These are phyloP conservation scores for Leucosporidium scottii DNA, from an alignment of 768 basidiomycete species.

Conservation along the genomic window DNA sequence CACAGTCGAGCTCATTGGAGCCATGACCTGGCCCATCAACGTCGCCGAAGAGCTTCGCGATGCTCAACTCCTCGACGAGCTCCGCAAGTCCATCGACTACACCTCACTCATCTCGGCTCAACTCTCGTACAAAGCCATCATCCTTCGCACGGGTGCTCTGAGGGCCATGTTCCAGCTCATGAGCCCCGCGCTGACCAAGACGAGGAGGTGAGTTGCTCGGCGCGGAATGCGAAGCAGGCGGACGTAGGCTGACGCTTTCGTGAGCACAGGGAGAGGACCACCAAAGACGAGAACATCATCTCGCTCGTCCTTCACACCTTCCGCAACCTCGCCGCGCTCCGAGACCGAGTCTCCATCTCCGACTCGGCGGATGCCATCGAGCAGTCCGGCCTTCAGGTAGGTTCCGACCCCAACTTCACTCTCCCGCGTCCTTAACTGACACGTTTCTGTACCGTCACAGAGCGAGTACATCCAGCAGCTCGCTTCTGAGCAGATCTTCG, in stretches of 20 bases:
- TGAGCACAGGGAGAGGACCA: constrained; percentile 53
- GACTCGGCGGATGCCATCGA: constrained; percentile 72
- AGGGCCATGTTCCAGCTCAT: constrained; percentile 66
- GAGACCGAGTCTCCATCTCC: constrained; percentile 68
- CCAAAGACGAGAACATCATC: constrained; percentile 77
- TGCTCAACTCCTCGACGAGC: constrained; percentile 64
- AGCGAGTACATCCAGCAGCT: constrained; percentile 65
- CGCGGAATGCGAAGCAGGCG: neutral
- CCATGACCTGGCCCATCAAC: constrained; percentile 99
- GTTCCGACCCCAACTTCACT: neutral
- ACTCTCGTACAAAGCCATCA: constrained; percentile 76
- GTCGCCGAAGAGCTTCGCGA: constrained; percentile 89
- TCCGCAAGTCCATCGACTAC: constrained; percentile 54
- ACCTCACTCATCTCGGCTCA: constrained; percentile 74
- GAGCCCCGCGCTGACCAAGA: constrained; percentile 69
- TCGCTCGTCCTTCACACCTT: constrained; percentile 80
- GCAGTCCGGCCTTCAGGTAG: constrained; percentile 62
- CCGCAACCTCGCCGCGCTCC: constrained; percentile 90
- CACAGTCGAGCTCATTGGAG: constrained; percentile 73
- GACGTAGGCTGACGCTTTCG: neutral
- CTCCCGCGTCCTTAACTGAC: neutral
- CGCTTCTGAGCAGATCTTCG: constrained; percentile 62
- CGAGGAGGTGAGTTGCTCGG: constrained; percentile 43
- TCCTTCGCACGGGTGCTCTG: constrained; percentile 63
- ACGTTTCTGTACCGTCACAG: constrained; percentile 34